phyloP scores from a whole-genome alignment of 2,329 filamentous ascomycete genomes.

The Penicillium sp. region DNA sequence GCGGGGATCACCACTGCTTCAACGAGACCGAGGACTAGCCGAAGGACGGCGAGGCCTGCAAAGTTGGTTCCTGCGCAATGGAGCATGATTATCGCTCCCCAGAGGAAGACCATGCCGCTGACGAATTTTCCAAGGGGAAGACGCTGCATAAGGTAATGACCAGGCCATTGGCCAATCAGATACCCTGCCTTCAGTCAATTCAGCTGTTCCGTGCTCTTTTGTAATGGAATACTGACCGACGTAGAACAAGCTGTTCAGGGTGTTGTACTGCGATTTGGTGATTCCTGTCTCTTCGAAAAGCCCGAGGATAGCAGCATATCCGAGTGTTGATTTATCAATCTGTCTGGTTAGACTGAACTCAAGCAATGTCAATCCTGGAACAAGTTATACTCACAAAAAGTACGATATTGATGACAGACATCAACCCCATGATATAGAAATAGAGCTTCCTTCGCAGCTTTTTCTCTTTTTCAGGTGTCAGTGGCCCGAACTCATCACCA shows the following conservation, averaged over 20 bases:
- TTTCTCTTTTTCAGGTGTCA: constrained; percentile 37
- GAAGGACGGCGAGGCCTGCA: constrained; percentile 39
- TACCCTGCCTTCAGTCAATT: constrained; percentile 33
- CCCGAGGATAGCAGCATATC: constrained; percentile 45
- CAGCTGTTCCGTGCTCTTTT: background rate
- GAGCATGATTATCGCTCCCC: constrained; percentile 41
- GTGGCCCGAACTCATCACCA: constrained; percentile 31
- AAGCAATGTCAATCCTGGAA: background rate
- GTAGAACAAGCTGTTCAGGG: constrained; percentile 47
- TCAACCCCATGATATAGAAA: constrained; percentile 32
- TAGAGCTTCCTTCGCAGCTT: constrained; percentile 38
- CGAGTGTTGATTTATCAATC: constrained; percentile 46
- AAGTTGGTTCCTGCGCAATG: constrained; percentile 39
- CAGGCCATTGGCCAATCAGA: constrained; percentile 40
- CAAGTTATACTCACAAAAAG: constrained; percentile 34
- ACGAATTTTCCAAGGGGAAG: constrained; percentile 44
- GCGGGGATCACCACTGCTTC: constrained; percentile 44
- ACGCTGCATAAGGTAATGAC: constrained; percentile 45
- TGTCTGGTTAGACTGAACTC: constrained; percentile 13
- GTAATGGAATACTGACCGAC: constrained; percentile 33
- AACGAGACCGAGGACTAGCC: constrained; percentile 39
- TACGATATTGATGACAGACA: constrained; percentile 37
- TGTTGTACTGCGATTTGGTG: constrained; percentile 42
- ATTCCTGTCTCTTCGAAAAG: constrained; percentile 47
- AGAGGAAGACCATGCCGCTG: constrained; percentile 29